Base-by-base conservation (phyloP, 192 early-diverging fungal species). In the Linnemannia schmuckeri region DNA sequence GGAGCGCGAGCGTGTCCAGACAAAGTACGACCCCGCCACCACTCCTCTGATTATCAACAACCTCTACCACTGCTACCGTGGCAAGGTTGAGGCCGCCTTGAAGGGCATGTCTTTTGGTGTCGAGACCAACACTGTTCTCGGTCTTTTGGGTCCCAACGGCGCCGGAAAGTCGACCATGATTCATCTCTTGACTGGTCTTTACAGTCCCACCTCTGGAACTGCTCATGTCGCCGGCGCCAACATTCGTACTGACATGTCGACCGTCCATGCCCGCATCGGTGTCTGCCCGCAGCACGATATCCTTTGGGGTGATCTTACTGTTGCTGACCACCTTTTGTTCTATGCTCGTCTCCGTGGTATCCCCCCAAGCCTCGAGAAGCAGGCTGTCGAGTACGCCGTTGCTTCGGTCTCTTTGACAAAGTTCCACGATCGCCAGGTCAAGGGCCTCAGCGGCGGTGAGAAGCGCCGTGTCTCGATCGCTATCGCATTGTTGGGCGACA, bases 71-170 rank as follows among this genome's bases (percentile, higher is more conserved):
- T 79, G 84, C 27, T 82, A 88, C 72, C 77, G 54, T 24, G 80
- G 80, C 46, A 81, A 88, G 37, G 75, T 79, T 22, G 86, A 88
- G 40, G 80, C 86, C 30, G 86, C 81, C 20, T 75, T 82, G 15
- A 41, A 40, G 4, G 86, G 81, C 47, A 76, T 88, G 77, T 79
- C 86, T 18, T 90, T 95, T 88, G 93, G 90, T 55, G 91, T 94
- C 22, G 91, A 94, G 84, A 74, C 87, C 54, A 89, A 88, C 38
- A 87, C 88, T 6, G 88, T 93, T 18, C 93, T 95, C 86, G 94
- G 94, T 15, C 85, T 95, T 44, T 81, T 95, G 20, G 92, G 93
- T 22, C 92, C 93, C 55, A 95, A 96, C 81, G 95, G 94, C 54
- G 92, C 93, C 22, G 95, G 94, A n/a, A 96, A 96, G 71, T 93